Evolutionary conservation across 129 eudicot species (phyloP).

Genomic region (Centrapalus pauciflorus): DNA sequence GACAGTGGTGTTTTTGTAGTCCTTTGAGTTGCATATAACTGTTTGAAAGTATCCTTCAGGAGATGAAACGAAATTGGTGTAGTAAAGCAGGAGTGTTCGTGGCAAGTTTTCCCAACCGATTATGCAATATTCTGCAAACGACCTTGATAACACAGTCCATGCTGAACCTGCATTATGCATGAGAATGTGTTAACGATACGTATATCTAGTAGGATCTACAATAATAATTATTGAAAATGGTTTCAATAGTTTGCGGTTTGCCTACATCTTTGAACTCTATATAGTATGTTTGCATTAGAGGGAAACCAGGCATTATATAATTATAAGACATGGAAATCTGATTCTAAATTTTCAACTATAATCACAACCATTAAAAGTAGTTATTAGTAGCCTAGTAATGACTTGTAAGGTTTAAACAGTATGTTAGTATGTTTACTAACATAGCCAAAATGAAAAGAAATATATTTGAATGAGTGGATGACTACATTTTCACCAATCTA

Average conservation of each 20-base stretch:
- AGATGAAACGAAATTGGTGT: conserved; percentile 91
- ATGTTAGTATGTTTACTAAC: too few relatives aligned
- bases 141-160: conserved; percentile 83
- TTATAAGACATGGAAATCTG: too few relatives aligned
- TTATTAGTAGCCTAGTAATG: too few relatives aligned
- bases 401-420: too few relatives aligned
- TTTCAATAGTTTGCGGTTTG: too few relatives aligned
- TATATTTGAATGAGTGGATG: too few relatives aligned
- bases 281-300: too few relatives aligned
- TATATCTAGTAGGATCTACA: neutral
- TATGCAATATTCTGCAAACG: conserved; percentile 79
- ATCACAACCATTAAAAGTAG: neutral
- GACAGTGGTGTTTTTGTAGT: conserved; percentile 67
- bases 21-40: conserved; percentile 70
- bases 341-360: neutral
- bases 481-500: neutral
- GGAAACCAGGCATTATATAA: too few relatives aligned
- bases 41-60: conserved; percentile 97
- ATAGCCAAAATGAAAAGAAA: too few relatives aligned
- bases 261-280: too few relatives aligned
- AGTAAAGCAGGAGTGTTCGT: conserved; percentile 85
- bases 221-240: neutral
- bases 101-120: conserved; percentile 91
- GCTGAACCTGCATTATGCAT: conserved; percentile 70
- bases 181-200: neutral